Base-by-base conservation (phyloP, 1,139 yeast genomes). In the Kluyveromyces sp. region DNA sequence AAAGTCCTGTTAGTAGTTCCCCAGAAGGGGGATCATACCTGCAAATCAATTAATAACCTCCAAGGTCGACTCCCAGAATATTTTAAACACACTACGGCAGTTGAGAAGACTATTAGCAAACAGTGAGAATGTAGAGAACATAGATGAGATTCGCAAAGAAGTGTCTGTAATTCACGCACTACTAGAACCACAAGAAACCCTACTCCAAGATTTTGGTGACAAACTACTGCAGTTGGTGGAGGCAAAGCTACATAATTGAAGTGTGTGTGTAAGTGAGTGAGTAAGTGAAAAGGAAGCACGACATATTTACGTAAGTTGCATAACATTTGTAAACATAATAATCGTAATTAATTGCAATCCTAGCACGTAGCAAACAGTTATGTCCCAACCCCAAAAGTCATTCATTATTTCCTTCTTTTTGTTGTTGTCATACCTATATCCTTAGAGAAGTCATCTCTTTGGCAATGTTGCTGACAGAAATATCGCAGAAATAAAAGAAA, bases 121-220 rank as follows among this genome's bases (percentile, higher is more conserved):
- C 30, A 36, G 25, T 4, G 45, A 42, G 25, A 27, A 34, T 15
- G 3, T 41, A 21, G 43, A 34, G 3, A 27, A 28, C 38, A 26
- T 41, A 4, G 34, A 31, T 3, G 43, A 41, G 4, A 41, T 45
- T 8, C 32, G 25, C 7, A 39, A 41, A 26, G 45, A 45, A 30
- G 41, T 45, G 8, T 30, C 33, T 21, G 6, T 45, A 25, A 45
- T 45, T 8, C 34, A 39, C 3, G 25, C 42, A 4, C 8, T 45
- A 8, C 31, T 45, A 7, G 45, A 32, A 30, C 48, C 48, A 26
- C 45, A 34, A 1, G 36, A 42, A 29, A 34, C 42, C 21, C 5
- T 42, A 10, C 37, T 45, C 25, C 32, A 45, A 25, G 42, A 34
- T 15, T 45, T 39, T 31, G 42, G 48, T 25, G 43, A 37, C 10